phyloP scores from a whole-genome alignment of 768 basidiomycete species.

The Tephrocybe rancida region DNA sequence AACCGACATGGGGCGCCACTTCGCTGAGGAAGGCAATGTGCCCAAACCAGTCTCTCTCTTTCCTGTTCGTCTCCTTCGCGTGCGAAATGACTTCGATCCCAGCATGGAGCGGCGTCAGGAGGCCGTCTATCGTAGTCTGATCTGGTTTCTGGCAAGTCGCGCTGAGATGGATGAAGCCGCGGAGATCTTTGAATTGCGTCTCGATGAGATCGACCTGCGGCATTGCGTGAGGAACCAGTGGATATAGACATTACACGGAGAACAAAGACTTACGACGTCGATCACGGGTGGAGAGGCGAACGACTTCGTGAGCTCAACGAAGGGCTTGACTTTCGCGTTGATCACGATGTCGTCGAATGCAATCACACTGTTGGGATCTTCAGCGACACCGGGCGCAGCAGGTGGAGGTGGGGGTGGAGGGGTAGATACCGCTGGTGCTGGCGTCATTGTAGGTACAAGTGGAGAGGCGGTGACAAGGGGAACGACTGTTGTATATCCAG shows the following conservation, averaged over 20 bases:
- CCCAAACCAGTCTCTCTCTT: slow-evolving; percentile 80
- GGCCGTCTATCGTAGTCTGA: slow-evolving; percentile 50
- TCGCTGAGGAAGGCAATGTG: slow-evolving; percentile 85
- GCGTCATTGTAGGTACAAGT: slow-evolving; percentile 30
- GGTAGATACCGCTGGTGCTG: slow-evolving; percentile 26
- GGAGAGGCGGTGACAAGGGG: slow-evolving; percentile 16
- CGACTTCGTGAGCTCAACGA: slow-evolving; percentile 68
- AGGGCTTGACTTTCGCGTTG: slow-evolving; percentile 72
- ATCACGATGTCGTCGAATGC: slow-evolving; percentile 79
- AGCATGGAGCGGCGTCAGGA: slow-evolving; percentile 70
- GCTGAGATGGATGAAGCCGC: slow-evolving; percentile 67
- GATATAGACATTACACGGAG: too few relatives aligned
- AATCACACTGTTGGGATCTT: slow-evolving; percentile 59
- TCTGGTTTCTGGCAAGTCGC: slow-evolving; percentile 82
- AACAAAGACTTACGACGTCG: slow-evolving; percentile 66
- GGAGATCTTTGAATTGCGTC: slow-evolving; percentile 67
- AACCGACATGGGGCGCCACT: slow-evolving; percentile 79
- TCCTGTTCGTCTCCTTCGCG: slow-evolving; percentile 79
- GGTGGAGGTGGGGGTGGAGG: slow-evolving; percentile 34
- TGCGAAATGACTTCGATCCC: slow-evolving; percentile 78
- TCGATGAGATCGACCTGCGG: slow-evolving; percentile 68
- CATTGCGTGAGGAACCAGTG: background rate
- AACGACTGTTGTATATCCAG: slow-evolving; percentile 6
- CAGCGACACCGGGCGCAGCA: slow-evolving; percentile 32
- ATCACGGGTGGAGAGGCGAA: slow-evolving; percentile 71